Base-by-base conservation (phyloP, 2,329 filamentous ascomycete genomes). In the Fusarium aywerte region DNA sequence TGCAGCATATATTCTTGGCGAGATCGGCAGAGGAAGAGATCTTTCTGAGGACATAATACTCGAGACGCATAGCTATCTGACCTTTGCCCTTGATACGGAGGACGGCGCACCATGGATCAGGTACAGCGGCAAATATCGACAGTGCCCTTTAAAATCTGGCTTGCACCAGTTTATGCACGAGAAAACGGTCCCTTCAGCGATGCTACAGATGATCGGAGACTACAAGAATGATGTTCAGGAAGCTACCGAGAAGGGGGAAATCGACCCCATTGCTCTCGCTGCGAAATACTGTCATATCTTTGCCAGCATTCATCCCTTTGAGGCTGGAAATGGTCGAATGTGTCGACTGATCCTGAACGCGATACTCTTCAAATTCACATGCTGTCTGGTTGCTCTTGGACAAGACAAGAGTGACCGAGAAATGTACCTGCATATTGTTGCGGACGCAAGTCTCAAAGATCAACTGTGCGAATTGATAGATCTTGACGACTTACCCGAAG, bases 281-380 rank as follows among this genome's bases (percentile, higher is more conserved):
- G 71, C 70, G 15, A 70, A 71, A 25, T 74, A 75, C 29, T 74
- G 68, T 25, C 67, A 78, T 15, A 44, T 43, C 0, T 75, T 80
- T 38, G 72, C 77, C 44, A 73, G 62, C 9, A 79, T 80, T 5
- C 76, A 79, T 9, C 78, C 78, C 1, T 80, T 80, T 36, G 55
- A 58, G 4, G 76, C 78, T 31, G 78, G 77, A 2, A 80, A 80
- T 20, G 78, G 76, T 1, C 67, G 75, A 5, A 67, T 72, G 23
- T 77, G 73, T 29, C 71, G 77, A 2, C 65, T 80, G 4, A 58
- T 80, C 3, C 56, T 79, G 0, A 80, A 79, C 44, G 58, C 71
- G 1, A 44, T 80, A 1, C 68, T 79, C 3, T 21, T 78, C 13
- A 76, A 75, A 33, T 77, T 29, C 8, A 29, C 40, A 13, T 2